These are phyloP conservation scores for Melanopsichium pennsylvanicum DNA, from an alignment of 1,284 basidiomycete species.

Conservation along the genomic window DNA sequence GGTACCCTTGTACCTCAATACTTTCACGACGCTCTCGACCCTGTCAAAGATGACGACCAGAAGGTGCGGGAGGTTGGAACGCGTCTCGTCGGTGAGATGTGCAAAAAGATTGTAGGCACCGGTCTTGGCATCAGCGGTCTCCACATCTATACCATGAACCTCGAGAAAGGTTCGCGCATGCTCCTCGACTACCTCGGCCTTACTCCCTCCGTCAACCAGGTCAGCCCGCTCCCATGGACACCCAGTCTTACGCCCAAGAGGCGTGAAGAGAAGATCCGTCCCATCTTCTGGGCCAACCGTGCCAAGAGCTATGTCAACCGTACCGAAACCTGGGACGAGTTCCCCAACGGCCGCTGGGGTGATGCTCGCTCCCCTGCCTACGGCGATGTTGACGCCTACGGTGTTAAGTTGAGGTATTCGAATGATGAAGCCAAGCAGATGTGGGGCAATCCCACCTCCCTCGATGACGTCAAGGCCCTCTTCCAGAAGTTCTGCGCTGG, in stretches of 20 bases:
- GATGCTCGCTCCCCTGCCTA: conserved; percentile 96
- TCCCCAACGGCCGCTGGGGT: conserved; percentile 97
- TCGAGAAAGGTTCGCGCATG: conserved; percentile 64
- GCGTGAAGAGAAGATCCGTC: conserved; percentile 63
- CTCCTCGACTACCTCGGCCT: conserved; percentile 64
- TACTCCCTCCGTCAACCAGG: conserved; percentile 57
- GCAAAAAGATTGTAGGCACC: conserved; percentile 58
- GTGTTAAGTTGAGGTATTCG: conserved; percentile 71
- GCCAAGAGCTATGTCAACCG: conserved; percentile 63
- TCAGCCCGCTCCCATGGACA: conserved; percentile 63
- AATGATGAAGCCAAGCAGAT: conserved; percentile 74
- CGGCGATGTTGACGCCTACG: conserved; percentile 94
- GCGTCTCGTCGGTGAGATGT: conserved; percentile 63
- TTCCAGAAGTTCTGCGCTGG: conserved; percentile 67
- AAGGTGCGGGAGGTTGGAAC: conserved; percentile 57
- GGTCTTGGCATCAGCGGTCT: conserved; percentile 60
- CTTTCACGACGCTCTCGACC: conserved; percentile 83
- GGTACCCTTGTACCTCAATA: conserved; percentile 81
- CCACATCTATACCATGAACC: conserved; percentile 66
- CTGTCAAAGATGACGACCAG: conserved; percentile 75
- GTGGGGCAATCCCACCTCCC: conserved; percentile 46
- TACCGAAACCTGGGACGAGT: conserved; percentile 85
- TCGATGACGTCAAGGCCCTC: conserved; percentile 62
- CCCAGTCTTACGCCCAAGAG: conserved; percentile 63
- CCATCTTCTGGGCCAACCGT: conserved; percentile 66